Evolutionary conservation across 2,329 filamentous ascomycete genomes (phyloP).

Genomic region (Massarina eburnea): DNA sequence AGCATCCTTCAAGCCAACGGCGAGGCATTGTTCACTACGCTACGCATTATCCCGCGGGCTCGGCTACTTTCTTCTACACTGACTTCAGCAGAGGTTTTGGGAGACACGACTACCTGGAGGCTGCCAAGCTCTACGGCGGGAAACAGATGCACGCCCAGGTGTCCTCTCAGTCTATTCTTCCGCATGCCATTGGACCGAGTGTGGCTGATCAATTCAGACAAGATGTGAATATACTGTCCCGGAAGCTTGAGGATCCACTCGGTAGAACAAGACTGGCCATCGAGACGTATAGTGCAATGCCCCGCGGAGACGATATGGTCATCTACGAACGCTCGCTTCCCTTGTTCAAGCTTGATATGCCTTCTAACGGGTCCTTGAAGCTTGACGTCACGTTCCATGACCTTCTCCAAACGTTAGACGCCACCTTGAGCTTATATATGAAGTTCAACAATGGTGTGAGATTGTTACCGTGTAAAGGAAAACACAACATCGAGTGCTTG

Average conservation of each 20-base stretch:
- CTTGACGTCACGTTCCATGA: slow-evolving; percentile 16
- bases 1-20: slow-evolving; percentile 25
- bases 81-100: slow-evolving; percentile 40
- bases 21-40: slow-evolving; percentile 32
- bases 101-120: slow-evolving; percentile 13
- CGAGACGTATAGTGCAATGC: slow-evolving; percentile 6
- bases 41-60: slow-evolving; percentile 33
- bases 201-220: not conserved
- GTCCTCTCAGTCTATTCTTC: slow-evolving; percentile 38
- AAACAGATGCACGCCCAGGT: slow-evolving; percentile 31
- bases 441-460: slow-evolving; percentile 9
- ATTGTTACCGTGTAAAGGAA: slow-evolving; percentile 3
- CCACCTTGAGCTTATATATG: slow-evolving; percentile 16
- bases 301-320: not conserved
- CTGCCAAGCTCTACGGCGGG: slow-evolving; percentile 14
- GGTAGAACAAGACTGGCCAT: slow-evolving; percentile 20
- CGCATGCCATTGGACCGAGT: slow-evolving; percentile 10
- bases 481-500: not conserved
- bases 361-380: slow-evolving; percentile 23
- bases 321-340: slow-evolving; percentile 17
- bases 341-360: slow-evolving; percentile 40
- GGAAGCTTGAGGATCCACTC: slow-evolving; percentile 15
- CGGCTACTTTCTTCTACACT: slow-evolving; percentile 42
- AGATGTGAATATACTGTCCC: slow-evolving; percentile 11
- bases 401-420: not conserved